Evolutionary conservation across 371 early-diverging fungal genomes (phyloP), one percentile per base, ranked within the genome.

Genomic region (Syncephalastrum racemosum): DNA sequence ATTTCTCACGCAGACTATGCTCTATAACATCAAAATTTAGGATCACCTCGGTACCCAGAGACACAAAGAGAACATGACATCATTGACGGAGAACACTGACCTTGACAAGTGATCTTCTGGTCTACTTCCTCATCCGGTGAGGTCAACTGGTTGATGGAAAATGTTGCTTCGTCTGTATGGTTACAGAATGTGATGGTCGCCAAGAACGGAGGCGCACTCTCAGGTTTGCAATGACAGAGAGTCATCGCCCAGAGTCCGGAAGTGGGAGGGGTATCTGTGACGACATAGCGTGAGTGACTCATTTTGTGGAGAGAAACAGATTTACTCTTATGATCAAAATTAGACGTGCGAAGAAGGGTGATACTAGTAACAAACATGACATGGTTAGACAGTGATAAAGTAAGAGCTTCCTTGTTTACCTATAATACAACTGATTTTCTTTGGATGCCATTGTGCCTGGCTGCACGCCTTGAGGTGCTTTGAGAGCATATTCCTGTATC

Each of bases 401-500:
- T 12, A 31, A 10, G 36, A 7, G 6, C 36, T 31, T 2, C 12
- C 12, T 5, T 3, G 7, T 20, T 53, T 69, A 65, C 66, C 67
- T 75, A 46, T 71, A 71, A 53, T 63, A 75, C 10, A 71, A 27
- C 46, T 60, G 69, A 8, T 47, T 46, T 46, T 71, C 66, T 13
- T 56, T 49, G 0, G 56, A 31, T 4, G 60, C 58, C 44, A 69
- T 48, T 0, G 56, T 23, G 15, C 69, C 70, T 3, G 54, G 51
- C 39, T 42, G 25, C 0, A 55, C 56, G n/a, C 64, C 60, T 48
- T 65, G 50, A 8, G 73, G 68, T 16, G 68, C 51, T 31, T 57
- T 50, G 8, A 77, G 18, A 10, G 25, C 22, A 56, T 77, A 77
- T 41, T 70, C 65, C 48, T 44, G 68, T 2, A 70, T 46, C 8